These are phyloP conservation scores for Stipa capillata DNA, from an alignment of 176 grass and related monocot genomes.

Conservation along the genomic window DNA sequence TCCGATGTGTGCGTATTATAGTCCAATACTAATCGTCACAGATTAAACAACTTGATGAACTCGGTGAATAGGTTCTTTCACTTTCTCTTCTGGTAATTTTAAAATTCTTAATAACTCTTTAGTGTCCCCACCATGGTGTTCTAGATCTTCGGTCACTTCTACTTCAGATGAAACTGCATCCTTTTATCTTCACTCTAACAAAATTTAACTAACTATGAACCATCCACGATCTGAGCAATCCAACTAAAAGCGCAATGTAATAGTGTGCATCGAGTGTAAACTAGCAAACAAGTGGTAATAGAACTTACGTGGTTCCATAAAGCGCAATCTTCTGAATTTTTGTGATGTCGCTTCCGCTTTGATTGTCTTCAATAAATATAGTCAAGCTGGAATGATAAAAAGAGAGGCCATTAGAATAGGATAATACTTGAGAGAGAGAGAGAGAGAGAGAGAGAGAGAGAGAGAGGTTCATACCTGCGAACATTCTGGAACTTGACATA, in stretches of 20 bases:
- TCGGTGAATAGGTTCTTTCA: neutral
- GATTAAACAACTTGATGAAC: neutral
- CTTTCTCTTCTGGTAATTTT: neutral
- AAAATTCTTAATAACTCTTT: too few relatives aligned
- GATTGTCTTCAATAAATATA: constrained; percentile 98
- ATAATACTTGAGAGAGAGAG: neutral
- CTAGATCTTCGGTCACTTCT: neutral
- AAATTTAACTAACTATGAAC: neutral
- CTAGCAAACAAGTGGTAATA: neutral
- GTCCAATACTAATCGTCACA: neutral
- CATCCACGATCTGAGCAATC: neutral
- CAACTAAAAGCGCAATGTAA: neutral
- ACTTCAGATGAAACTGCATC: neutral
- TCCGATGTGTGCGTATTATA: neutral
- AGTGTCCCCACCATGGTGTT: neutral
- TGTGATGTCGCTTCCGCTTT: constrained; percentile 66
- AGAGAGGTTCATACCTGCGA: constrained; percentile 56
- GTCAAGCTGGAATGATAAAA: constrained; percentile 53
- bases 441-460: neutral
- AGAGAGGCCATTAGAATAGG: constrained; percentile 14
- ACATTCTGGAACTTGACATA: constrained; percentile 99
- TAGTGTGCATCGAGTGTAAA: neutral
- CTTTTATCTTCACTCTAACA: neutral
- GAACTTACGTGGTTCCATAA: constrained; percentile 84
- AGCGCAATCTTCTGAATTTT: constrained; percentile 89